A percentile compares a stretch with the other conserved stretches of the same genome.
Conservation (phyloP, 345 rosid genomes). For the Sisymbrium irio region DNA sequence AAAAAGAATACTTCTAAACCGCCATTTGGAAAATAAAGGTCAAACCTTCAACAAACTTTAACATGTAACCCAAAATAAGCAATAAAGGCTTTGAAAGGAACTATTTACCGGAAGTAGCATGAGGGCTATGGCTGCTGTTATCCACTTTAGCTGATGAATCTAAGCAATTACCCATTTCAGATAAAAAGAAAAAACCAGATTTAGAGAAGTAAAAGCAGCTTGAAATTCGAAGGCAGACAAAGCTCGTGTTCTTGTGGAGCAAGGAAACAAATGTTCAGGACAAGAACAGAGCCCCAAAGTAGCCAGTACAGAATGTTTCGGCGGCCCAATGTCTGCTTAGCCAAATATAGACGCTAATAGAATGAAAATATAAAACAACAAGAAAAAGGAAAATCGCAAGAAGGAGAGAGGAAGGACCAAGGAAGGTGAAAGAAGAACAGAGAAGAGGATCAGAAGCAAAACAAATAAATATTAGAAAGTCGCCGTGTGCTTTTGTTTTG, state of each 20-base stretch:
- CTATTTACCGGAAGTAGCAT: conserved; percentile 53
- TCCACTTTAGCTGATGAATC: conserved; percentile 66
- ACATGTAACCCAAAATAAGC: not conserved
- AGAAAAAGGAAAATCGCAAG: not conserved
- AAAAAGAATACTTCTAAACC: not conserved
- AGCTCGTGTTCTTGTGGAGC: conserved; percentile 8
- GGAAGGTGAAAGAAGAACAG: conserved; percentile 27
- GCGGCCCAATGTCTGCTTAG: conserved; percentile 1
- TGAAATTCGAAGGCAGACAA: conserved; percentile 4
- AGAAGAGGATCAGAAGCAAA: conserved; percentile 7
- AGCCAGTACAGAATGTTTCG: not conserved
- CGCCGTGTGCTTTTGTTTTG: conserved; percentile 8
- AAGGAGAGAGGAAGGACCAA: conserved; percentile 21
- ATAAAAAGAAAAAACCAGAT: not conserved
- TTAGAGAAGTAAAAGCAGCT: not conserved
- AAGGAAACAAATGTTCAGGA: not conserved
- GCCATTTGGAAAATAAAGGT: not conserved
- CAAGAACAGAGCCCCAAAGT: conserved; percentile 9
- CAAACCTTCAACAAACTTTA: not conserved
- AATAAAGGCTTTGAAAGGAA: not conserved
- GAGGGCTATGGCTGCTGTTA: conserved; percentile 48
- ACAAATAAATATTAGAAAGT: not conserved
- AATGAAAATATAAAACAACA: conserved; percentile 6
- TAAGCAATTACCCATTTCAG: conserved; percentile 73
- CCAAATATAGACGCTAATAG: not conserved